Evolutionary conservation across 2,329 filamentous ascomycete genomes (phyloP), one percentile per base, ranked within the genome.

Genomic region (Colletotrichum neosansevieriae): DNA sequence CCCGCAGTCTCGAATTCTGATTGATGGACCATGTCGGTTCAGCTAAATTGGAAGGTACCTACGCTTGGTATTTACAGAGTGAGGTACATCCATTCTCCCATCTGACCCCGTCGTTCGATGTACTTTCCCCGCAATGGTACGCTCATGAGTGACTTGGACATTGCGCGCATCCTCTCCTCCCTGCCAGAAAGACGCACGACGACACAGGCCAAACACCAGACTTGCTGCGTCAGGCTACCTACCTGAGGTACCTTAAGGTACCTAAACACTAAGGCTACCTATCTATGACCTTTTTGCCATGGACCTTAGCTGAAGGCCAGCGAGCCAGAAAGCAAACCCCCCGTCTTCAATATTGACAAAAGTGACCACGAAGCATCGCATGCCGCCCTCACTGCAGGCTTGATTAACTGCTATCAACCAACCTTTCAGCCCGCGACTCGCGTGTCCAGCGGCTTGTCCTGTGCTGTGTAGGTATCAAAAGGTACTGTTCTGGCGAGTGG

Each of bases 131-230:
- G 75, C 76, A 74, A 72, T 77, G 74, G 71, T 74, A 68, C 75
- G 75, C 76, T 72, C 61, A 56, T 74, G 65, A 74, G 77, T 77
- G 76, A 80, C 78, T 78, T 79, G 72, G 62, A 72, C 71, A 71
- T 42, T 57, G 34, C 12, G 19, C 45, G 40, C 58, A 45, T 38
- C 32, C 12, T 38, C 53, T 42, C 40, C 38, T 53, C 61, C 42
- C 62, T 54, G 42, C 50, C 54, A 19, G 21, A 36, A n/a, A 29
- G n/a, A 53, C 44, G 42, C 40, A 58, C 53, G 32, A 36, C 45
- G 24, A 58, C 61, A 58, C 51, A 47, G 15, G 47, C 19, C 38
- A 24, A 29, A 24, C 47, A 21, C 29, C 47, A 50, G 47, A 24
- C 24, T 1, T 21, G 4, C 21, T 21, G 21, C 21, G 21, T 21